Evolutionary conservation across 2,329 filamentous ascomycete genomes (phyloP).

Genomic region (Ceratocystis huliohia): DNA sequence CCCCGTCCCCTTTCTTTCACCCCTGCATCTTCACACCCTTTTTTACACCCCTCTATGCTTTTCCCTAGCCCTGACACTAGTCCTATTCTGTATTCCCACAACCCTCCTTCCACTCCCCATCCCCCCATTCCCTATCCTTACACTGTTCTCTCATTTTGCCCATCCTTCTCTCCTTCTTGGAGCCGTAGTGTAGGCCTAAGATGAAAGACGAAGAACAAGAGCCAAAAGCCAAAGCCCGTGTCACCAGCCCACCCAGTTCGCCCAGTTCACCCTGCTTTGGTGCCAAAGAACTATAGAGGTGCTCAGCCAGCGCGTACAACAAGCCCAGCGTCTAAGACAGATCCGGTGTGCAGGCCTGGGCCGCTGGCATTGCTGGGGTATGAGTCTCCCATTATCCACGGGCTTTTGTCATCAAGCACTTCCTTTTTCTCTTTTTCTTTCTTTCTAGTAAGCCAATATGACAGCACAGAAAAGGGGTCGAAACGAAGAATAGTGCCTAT

Average conservation of each 20-base stretch:
- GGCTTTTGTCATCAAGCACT: background rate
- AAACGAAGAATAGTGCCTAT: background rate
- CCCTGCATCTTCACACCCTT: background rate
- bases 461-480: conserved; percentile 4
- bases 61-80: background rate
- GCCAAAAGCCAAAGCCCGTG: background rate
- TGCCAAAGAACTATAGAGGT: too few species aligned
- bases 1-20: background rate
- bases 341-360: too few species aligned
- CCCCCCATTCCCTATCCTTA: background rate
- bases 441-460: background rate
- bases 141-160: background rate
- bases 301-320: too few species aligned
- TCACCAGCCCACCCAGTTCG: background rate
- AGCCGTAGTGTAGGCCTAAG: too few species aligned
- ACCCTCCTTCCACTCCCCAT: background rate
- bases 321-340: background rate
- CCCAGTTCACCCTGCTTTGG: background rate
- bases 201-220: too few species aligned
- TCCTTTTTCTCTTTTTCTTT: background rate
- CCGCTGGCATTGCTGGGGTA: too few species aligned
- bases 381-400: too few species aligned
- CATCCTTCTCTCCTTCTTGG: background rate
- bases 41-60: background rate
- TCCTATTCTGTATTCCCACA: background rate